Base-by-base conservation (phyloP, 139 green algal species). In the Chlamydomonas sp. region DNA sequence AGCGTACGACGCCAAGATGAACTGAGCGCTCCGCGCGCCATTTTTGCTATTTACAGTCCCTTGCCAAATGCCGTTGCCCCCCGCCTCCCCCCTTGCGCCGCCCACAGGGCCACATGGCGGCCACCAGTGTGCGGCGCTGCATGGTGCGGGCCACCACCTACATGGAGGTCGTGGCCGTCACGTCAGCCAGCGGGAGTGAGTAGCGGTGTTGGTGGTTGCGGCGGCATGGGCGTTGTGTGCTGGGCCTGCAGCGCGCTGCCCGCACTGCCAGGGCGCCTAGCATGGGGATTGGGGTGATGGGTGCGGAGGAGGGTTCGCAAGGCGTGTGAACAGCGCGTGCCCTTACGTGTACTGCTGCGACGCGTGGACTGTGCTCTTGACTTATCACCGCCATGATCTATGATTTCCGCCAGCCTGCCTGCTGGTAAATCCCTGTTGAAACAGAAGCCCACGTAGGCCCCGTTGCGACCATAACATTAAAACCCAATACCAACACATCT, bases 91-190 rank as follows among this genome's bases (percentile, higher is more conserved):
- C 68, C 68, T n/a, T 4, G 12, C 4, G 68, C 9, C 9, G 12
- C 8, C 12, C 74, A 58, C 73, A 90, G 77, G 79, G 83, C 20
- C 90, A 92, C 79, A 79, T 85, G 20, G 60, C 31, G 4, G 83
- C 86, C 1, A 89, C 87, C 76, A 92, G 86, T 20, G 82, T 92
- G 15, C 83, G 84, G 60, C 86, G 90, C 31, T 79, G 89, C 86
- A 86, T 90, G 83, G 71, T 83, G 0, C 88, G 78, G 0, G 75
- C 89, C 59, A 77, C 64, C 4, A 87, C 86, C 12, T 92, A 91
- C 86, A 90, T 92, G 90, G 90, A 90, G 67, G 73, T 92, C 8
- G 79, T 92, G 18, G 59, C 72, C 16, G 71, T 90, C 49, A 85
- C 83, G 0, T 83, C 85, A 2, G 89, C 83, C 63, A 78, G 63